Evolutionary conservation across 2,329 filamentous ascomycete genomes (phyloP), one percentile per base, ranked within the genome.

Genomic region (Penicillium sp.): DNA sequence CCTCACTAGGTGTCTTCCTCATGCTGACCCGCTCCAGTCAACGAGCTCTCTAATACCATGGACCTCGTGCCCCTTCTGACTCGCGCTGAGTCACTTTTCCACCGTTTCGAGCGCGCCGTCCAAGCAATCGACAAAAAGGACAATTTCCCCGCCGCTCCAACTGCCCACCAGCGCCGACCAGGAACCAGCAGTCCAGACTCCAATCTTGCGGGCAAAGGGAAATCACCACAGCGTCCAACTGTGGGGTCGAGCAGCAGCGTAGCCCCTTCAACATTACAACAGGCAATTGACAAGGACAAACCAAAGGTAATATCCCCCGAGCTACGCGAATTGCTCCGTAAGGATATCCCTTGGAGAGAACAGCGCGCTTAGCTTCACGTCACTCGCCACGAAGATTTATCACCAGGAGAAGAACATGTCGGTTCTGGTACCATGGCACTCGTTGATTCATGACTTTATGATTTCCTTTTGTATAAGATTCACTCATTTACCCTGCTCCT

Each of bases 31-130:
- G 0, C 10, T 6, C 18, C 48, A 94, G 90, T 99, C 65, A 99
- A 99, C 68, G 94, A 99, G 70, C 83, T 99, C 1, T 95, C 90
- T 5, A 88, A 88, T 59, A 95, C 88, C 1, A 97, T 99, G 67
- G 94, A 99, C 62, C 82, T 99, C 0, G 83, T 91, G 47, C 87
- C 87, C 0, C 95, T 90, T 0, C 82, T 97, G 16, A 85, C 95
- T 54, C 85, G 92, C 29, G 94, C 94, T 10, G 94, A 99, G 73
- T 83, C 85, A 0, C 83, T 99, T 2, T 99, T 95, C 78, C 85
- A 84, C 57, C 86, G 89, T 45, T 99, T 96, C 73, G 87, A 95
- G 65, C 83, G 91, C 42, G 87, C 90, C 1, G 88, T 99, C 10
- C 90, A 97, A 66, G 88, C 90, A 0, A 87, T 96, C 33, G 95